Percentiles rank a stretch among this genome's conserved stretches.
Conservation (phyloP, 176 grass and related monocot genomes). For the Ananas comosus region DNA sequence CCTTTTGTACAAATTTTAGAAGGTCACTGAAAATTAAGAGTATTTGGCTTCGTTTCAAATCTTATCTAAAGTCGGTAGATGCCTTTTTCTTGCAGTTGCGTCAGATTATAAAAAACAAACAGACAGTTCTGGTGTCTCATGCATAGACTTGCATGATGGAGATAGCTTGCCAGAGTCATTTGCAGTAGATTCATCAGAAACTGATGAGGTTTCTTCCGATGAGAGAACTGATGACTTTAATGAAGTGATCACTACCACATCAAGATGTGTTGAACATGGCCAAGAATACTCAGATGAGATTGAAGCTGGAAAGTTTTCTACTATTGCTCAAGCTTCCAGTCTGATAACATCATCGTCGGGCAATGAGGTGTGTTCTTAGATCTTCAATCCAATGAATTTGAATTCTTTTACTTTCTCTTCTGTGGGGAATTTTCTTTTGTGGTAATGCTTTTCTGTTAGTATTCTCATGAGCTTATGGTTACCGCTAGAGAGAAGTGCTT, state of each 20-base stretch:
- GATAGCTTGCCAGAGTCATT: background rate
- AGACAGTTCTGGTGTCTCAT: background rate
- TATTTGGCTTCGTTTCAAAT: background rate
- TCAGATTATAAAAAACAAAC: background rate
- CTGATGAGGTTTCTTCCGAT: background rate
- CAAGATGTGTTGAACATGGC: background rate
- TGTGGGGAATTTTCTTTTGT: background rate
- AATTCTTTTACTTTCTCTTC: background rate
- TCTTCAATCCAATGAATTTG: background rate
- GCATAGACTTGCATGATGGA: constrained; percentile 3
- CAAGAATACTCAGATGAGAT: background rate
- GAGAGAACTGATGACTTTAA: background rate
- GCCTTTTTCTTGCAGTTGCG: background rate
- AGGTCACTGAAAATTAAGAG: too few relatives aligned
- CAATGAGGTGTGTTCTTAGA: background rate
- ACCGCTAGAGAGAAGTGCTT: background rate
- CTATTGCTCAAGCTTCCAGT: background rate
- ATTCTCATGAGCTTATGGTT: constrained; percentile 2
- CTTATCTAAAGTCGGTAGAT: background rate
- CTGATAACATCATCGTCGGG: background rate
- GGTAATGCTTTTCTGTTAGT: background rate
- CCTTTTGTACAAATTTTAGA: too few relatives aligned
- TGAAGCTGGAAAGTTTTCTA: background rate
- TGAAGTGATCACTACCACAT: background rate
- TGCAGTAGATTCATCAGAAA: background rate